Percentiles rank a stretch among this genome's conserved stretches.
phyloP scores from a whole-genome alignment of 2,329 filamentous ascomycete genomes.

The Beauveria sp. region DNA sequence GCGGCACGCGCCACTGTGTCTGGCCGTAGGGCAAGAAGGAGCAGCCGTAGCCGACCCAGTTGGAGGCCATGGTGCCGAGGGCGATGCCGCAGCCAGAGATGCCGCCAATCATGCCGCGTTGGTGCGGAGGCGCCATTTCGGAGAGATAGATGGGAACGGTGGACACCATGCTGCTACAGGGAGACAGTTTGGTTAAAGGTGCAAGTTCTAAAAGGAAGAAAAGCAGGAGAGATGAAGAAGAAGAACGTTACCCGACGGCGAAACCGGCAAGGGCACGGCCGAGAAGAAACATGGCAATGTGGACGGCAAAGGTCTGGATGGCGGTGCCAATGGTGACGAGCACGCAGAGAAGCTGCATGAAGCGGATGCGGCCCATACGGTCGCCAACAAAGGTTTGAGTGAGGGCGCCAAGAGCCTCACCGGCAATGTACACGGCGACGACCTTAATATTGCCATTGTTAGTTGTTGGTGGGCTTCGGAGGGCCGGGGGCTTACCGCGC shows the following conservation, averaged over 20 bases:
- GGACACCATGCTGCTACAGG: slow-evolving; percentile 35
- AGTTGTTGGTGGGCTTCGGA: neutral
- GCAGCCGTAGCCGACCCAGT: slow-evolving; percentile 51
- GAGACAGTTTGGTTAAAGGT: too few species aligned
- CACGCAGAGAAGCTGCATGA: slow-evolving; percentile 46
- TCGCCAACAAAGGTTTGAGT: slow-evolving; percentile 47
- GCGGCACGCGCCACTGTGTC: slow-evolving; percentile 46
- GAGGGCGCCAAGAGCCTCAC: slow-evolving; percentile 48
- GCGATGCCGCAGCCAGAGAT: slow-evolving; percentile 47
- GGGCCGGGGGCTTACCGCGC: slow-evolving; percentile 29
- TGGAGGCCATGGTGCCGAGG: slow-evolving; percentile 48
- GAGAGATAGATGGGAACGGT: slow-evolving; percentile 49
- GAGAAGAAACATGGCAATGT: slow-evolving; percentile 46
- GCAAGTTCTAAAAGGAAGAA: too few species aligned
- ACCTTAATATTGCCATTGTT: slow-evolving; percentile 24
- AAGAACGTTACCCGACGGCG: slow-evolving; percentile 5
- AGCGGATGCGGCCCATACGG: slow-evolving; percentile 42
- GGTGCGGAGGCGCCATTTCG: slow-evolving; percentile 42
- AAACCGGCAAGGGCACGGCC: slow-evolving; percentile 38
- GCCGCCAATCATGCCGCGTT: slow-evolving; percentile 45
- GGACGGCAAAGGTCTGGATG: slow-evolving; percentile 46
- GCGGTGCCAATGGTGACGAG: slow-evolving; percentile 46
- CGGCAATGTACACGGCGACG: slow-evolving; percentile 51
- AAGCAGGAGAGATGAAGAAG: too few species aligned
- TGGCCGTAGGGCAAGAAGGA: slow-evolving; percentile 42